These are phyloP conservation scores for Zanthoxylum bungeanum DNA, from an alignment of 345 rosid genomes.

Conservation along the genomic window DNA sequence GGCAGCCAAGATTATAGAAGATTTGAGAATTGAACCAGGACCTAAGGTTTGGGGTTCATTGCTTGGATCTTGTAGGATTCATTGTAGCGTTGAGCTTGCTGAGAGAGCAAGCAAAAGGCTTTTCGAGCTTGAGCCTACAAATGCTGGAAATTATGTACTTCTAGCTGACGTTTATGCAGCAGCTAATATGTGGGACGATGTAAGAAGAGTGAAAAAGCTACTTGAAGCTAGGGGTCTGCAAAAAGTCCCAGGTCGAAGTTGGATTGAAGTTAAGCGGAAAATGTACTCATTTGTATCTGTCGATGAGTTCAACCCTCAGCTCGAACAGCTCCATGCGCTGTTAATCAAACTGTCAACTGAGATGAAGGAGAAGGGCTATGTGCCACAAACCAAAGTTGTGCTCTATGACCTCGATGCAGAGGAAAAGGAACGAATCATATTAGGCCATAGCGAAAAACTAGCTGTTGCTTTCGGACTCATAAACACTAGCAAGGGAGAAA, in stretches of 20 bases:
- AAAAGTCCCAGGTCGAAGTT: constrained; percentile 79
- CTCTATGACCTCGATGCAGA: constrained; percentile 69
- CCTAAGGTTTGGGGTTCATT: constrained; percentile 91
- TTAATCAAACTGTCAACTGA: constrained; percentile 57
- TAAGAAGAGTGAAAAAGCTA: constrained; percentile 64
- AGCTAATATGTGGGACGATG: constrained; percentile 76
- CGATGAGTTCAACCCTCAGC: constrained; percentile 69
- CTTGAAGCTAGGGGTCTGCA: constrained; percentile 51
- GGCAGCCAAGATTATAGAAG: constrained; percentile 65
- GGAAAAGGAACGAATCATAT: constrained; percentile 75
- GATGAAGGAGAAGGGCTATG: constrained; percentile 83
- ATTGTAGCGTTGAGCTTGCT: constrained; percentile 76
- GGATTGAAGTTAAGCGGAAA: constrained; percentile 75
- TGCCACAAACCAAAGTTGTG: constrained; percentile 76
- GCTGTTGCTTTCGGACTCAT: constrained; percentile 86
- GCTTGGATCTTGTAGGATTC: constrained; percentile 87
- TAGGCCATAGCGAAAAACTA: constrained; percentile 86
- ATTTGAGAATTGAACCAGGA: constrained; percentile 70
- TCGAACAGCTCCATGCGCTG: constrained; percentile 67
- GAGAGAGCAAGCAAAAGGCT: constrained; percentile 71
- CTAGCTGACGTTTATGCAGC: constrained; percentile 75
- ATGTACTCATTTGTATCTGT: constrained; percentile 63
- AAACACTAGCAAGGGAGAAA: constrained; percentile 57
- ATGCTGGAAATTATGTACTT: constrained; percentile 77
- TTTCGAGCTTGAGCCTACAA: constrained; percentile 68